These are phyloP conservation scores for Strigomonas culicis DNA, from an alignment of 208 protist genomes.

Conservation along the genomic window DNA sequence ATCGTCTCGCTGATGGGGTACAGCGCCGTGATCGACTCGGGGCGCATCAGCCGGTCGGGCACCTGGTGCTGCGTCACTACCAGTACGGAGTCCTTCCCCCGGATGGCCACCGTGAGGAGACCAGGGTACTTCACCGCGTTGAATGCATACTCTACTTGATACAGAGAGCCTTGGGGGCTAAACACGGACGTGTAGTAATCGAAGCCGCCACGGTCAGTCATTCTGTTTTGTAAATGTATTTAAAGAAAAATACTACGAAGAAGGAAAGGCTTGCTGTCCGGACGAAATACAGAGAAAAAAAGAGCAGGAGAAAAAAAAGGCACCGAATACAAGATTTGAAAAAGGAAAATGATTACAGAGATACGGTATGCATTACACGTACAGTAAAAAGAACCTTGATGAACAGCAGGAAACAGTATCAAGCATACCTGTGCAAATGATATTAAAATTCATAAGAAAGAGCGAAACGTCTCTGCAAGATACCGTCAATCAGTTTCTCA, in stretches of 20 bases:
- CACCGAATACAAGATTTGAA: too few relatives aligned
- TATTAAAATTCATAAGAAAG: neutral
- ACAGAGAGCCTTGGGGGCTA: constrained; percentile 97
- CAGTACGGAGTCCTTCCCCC: constrained; percentile 92
- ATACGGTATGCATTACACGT: too few relatives aligned
- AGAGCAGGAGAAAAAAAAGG: constrained; percentile 5
- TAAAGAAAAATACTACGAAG: constrained; percentile 9
- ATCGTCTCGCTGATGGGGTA: constrained; percentile 94
- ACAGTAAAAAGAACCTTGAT: too few relatives aligned
- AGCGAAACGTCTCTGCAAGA: too few relatives aligned
- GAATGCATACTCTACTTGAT: constrained; percentile 99
- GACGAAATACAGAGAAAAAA: neutral
- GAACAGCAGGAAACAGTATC: too few relatives aligned
- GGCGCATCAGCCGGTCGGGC: constrained; percentile 96
- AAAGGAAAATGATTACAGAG: too few relatives aligned
- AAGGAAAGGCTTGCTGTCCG: neutral
- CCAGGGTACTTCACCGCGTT: constrained; percentile 97
- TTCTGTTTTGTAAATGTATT: constrained; percentile 11
- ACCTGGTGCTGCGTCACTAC: constrained; percentile 98
- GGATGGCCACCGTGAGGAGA: constrained; percentile 95
- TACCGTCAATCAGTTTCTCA: too few relatives aligned
- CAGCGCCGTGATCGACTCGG: constrained; percentile 94
- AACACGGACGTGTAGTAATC: constrained; percentile 99
- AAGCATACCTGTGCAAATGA: too few relatives aligned
- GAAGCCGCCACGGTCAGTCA: constrained; percentile 89